Conservation (phyloP, 1,139 yeast genomes). For the Geotrichum klebahnii region DNA sequence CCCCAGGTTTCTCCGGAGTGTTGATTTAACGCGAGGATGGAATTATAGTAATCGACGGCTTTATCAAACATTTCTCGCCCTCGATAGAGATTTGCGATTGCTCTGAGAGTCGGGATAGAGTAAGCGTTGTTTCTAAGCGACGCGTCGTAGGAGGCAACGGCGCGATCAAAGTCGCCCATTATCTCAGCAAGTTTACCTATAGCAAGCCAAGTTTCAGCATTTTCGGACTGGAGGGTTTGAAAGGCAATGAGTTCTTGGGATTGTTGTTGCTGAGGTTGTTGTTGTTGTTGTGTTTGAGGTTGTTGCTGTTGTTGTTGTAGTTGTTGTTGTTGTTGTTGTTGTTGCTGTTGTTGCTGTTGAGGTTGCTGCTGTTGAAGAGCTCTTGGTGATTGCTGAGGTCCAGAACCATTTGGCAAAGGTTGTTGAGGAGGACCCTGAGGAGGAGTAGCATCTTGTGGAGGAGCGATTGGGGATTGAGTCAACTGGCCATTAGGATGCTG, state of each 20-base stretch:
- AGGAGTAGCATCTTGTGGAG: conserved; percentile 4
- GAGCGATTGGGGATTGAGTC: not conserved
- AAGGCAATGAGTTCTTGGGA: conserved; percentile 46
- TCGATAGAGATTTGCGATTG: conserved; percentile 83
- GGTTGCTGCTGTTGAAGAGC: conserved; percentile 28
- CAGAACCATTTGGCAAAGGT: conserved; percentile 5
- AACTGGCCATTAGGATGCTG: conserved; percentile 7
- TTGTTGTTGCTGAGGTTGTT: conserved; percentile 33
- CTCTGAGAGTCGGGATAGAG: conserved; percentile 77
- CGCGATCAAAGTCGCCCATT: conserved; percentile 83
- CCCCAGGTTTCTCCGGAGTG: conserved; percentile 98
- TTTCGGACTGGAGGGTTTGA: conserved; percentile 46
- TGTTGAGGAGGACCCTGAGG: conserved; percentile 24
- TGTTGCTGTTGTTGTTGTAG: conserved; percentile 27
- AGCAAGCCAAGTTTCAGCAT: conserved; percentile 90
- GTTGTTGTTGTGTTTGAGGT: conserved; percentile 29
- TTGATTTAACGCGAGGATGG: conserved; percentile 74
- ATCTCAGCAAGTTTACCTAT: conserved; percentile 84
- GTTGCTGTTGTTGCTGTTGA: conserved; percentile 31
- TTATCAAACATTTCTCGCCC: conserved; percentile 85
- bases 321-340: conserved; percentile 23
- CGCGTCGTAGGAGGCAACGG: conserved; percentile 83
- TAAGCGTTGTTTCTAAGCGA: conserved; percentile 84
- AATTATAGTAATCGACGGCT: conserved; percentile 90
- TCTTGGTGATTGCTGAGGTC: conserved; percentile 3